Percentiles rank a stretch among this genome's conserved stretches.
These are phyloP conservation scores for Chaetomium olivaceum DNA, from an alignment of 2,329 filamentous ascomycete genomes.

Conservation along the genomic window DNA sequence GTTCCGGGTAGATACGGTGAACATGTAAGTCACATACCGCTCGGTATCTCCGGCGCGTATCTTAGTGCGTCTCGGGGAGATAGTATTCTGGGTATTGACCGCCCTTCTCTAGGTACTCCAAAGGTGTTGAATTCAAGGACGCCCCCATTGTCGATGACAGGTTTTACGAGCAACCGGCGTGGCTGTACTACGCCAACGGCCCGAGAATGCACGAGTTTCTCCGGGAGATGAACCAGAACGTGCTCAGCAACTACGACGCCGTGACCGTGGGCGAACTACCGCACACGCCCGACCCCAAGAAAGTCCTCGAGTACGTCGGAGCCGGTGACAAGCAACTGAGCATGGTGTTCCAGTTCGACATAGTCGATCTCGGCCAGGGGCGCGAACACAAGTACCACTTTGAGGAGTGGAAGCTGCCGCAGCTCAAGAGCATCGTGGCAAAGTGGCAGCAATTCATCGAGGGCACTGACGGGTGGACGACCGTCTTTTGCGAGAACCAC, in stretches of 20 bases:
- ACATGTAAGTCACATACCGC: slow-evolving; percentile 54
- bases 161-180: slow-evolving; percentile 53
- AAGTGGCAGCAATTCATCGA: slow-evolving; percentile 55
- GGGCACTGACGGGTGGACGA: slow-evolving; percentile 58
- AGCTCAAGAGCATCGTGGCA: slow-evolving; percentile 50
- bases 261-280: slow-evolving; percentile 72
- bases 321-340: slow-evolving; percentile 60
- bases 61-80: not conserved
- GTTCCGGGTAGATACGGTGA: slow-evolving; percentile 70
- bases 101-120: slow-evolving; percentile 51
- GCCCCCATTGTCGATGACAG: slow-evolving; percentile 54
- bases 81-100: not conserved
- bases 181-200: slow-evolving; percentile 64
- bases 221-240: slow-evolving; percentile 60
- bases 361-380: slow-evolving; percentile 61
- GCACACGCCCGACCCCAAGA: slow-evolving; percentile 56
- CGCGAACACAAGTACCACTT: slow-evolving; percentile 55
- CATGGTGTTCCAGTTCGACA: slow-evolving; percentile 70
- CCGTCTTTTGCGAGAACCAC: slow-evolving; percentile 64
- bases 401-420: slow-evolving; percentile 49
- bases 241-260: slow-evolving; percentile 62
- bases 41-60: not conserved
- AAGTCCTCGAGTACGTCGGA: slow-evolving; percentile 62
- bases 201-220: slow-evolving; percentile 69
- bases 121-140: slow-evolving; percentile 59